phyloP scores from a whole-genome alignment of 805 yeast species.

The Suhomyces faveliae region DNA sequence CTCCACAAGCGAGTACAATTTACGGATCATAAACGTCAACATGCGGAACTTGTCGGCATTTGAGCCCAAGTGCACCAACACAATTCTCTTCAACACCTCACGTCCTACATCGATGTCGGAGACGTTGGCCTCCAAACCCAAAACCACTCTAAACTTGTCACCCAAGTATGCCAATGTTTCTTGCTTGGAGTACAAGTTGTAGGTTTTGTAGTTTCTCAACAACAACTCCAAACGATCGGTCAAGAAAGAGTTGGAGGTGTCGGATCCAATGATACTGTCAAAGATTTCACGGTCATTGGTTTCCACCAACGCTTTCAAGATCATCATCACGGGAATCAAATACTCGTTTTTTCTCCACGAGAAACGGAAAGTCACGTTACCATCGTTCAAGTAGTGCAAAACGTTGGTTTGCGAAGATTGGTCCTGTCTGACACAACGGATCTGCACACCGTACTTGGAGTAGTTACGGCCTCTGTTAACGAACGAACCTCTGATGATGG shows the following conservation, averaged over 20 bases:
- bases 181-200: conserved; percentile 71
- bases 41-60: conserved; percentile 80
- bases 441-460: conserved; percentile 87
- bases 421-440: conserved; percentile 92
- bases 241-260: conserved; percentile 81
- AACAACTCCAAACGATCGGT: conserved; percentile 96
- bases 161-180: conserved; percentile 95
- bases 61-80: conserved; percentile 78
- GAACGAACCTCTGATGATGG: conserved; percentile 91
- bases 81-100: conserved; percentile 78
- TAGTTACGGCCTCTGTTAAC: conserved; percentile 91
- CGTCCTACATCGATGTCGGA: conserved; percentile 89
- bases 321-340: conserved; percentile 88
- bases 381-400: conserved; percentile 92
- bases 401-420: conserved; percentile 98
- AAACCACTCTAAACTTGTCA: conserved; percentile 91
- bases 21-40: conserved; percentile 92
- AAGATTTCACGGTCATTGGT: conserved; percentile 93
- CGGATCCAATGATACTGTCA: conserved; percentile 93
- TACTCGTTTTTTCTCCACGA: conserved; percentile 97
- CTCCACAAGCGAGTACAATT: conserved; percentile 89
- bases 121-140: conserved; percentile 84
- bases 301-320: conserved; percentile 84
- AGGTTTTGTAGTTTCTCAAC: conserved; percentile 82
- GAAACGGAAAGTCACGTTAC: conserved; percentile 93